Base-by-base conservation (phyloP, 2,329 filamentous ascomycete species). In the Cyclaneusma minus region DNA sequence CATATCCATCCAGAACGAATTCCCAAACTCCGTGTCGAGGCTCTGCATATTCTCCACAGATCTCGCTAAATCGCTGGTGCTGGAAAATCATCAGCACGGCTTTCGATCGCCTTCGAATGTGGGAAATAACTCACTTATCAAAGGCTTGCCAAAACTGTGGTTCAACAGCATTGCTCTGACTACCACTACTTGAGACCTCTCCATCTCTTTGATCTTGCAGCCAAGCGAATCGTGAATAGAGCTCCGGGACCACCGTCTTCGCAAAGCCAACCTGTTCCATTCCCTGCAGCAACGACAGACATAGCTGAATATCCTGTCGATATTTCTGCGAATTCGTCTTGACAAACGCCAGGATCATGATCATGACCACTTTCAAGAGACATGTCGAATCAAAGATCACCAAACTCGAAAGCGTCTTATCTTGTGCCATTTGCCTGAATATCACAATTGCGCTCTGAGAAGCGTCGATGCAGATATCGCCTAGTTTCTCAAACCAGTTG, bases 191-290 rank as follows among this genome's bases (percentile, higher is more conserved):
- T 19, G 13, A 9, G 8, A 21, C 9, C 7, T 28, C 14, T 7
- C 25, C 21, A 16, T 35, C 30, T 6, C 23, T 31, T 22, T 27
- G 24, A 11, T 34, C 7, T 7, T 30, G 28, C n/a, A 36, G 16
- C 11, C 28, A 28, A n/a, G 23, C 26, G 11, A 36, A 21, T 6
- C 33, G 31, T 7, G 28, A 16, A n/a, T 32, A 33, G 8, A 37
- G 26, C 20, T 37, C 35, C 13, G 33, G 16, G 6, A 28, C 28
- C 3, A 31, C 33, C 16, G 27, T 35, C 16, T 29, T 31, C 9
- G 31, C 33, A 23, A 37, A 37, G 3, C 35, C 35, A 14, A 37
- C 27, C 15, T 35, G 35, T 18, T 37, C 35, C 35, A 37, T 37
- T 16, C 22, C 22, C 8, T 32, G 30, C n/a, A 35, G 17, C 7